Evolutionary conservation across 345 rosid species (phyloP), one percentile per base, ranked within the genome.

Genomic region (Linum trigynum): DNA sequence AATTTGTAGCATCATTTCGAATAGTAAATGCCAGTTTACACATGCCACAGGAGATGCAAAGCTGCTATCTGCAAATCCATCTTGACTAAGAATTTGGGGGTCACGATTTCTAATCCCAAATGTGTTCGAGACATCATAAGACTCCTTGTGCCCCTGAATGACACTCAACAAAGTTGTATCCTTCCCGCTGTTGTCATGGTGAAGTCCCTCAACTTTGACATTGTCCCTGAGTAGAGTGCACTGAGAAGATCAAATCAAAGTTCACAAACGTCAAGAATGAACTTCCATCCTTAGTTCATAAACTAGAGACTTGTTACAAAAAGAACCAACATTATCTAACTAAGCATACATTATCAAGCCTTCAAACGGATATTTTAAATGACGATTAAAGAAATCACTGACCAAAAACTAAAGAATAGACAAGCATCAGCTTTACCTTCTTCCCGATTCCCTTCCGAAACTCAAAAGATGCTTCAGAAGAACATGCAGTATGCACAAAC

Each of bases 211-310:
- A 36, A 77, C 74, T 76, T 61, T 74, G 68, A 81, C 71, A 81
- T 79, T 85, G 75, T 82, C 75, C 97, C 92, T 91, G 98, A 88
- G 86, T 84, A 87, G 85, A 91, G 87, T 80, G 82, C 89, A 85
- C 89, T 84, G 87, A 76, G 73, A 91, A 86, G 82, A 80, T 91
- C 96, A 89, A 80, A 85, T 82, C 85, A 84, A 85, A 82, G 92
- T 74, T 86, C 86, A 89, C 36, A 65, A 72, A 63, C 55, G 74
- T 15, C 65, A 53, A 60, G 35, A 32, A 12, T 39, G 57, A 56
- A 12, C 39, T 55, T 57, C 14, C 38, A 68, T 53, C 58, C 59
- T 35, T 56, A 60, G 5, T 60, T 62, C n/a, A 55, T 11, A 37
- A 57, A 39, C 39, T 36, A 35, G 8, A 36, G 8, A 17, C 5